phyloP scores from a whole-genome alignment of 2,329 filamentous ascomycete genomes.

The Aureobasidium sp. region DNA sequence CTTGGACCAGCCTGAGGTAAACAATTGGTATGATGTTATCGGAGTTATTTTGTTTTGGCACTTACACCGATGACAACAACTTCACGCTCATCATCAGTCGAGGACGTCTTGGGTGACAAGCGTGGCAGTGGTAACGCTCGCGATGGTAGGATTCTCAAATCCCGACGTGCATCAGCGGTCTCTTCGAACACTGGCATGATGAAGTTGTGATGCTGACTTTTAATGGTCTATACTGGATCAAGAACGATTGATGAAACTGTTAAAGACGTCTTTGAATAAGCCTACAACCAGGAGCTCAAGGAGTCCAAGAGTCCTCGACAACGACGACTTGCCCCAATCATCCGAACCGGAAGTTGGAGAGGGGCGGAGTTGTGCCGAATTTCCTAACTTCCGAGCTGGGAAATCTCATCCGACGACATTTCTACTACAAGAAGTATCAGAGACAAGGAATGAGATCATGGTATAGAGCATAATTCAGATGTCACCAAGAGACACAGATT shows the following conservation, averaged over 20 bases:
- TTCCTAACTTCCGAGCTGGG: neutral
- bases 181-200: constrained; percentile 10
- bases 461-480: no score
- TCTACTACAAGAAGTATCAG: no score
- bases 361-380: neutral
- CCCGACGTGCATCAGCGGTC: neutral
- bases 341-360: neutral
- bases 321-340: neutral
- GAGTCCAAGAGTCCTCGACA: neutral
- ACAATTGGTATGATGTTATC: neutral
- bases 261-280: neutral
- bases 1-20: constrained; percentile 1
- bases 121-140: constrained; percentile 4
- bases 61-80: constrained; percentile 9
- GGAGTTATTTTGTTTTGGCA: no score
- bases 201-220: neutral
- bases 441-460: no score
- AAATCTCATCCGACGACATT: neutral
- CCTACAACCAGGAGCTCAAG: neutral
- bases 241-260: neutral
- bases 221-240: neutral
- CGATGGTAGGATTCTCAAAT: constrained; percentile 9
- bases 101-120: neutral
- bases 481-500: no score
- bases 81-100: neutral